Conservation (phyloP, 106 monocot species). For the Allium cepa region DNA sequence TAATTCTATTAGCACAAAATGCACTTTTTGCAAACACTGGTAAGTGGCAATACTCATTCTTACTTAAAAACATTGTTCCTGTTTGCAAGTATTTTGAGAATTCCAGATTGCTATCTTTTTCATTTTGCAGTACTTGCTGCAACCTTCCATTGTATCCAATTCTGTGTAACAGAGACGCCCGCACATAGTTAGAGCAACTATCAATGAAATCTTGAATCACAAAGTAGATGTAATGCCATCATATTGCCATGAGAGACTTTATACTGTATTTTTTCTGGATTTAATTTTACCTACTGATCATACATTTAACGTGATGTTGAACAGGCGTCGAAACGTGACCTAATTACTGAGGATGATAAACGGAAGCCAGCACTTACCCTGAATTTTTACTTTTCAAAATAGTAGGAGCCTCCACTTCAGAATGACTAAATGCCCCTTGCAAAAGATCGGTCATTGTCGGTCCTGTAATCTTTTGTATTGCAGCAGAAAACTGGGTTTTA, state of each 20-base stretch:
- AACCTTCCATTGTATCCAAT: slow-evolving; percentile 58
- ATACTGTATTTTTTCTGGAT: no score
- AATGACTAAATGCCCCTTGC: slow-evolving; percentile 57
- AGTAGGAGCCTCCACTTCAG: slow-evolving; percentile 8
- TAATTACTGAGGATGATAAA: no score
- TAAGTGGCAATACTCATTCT: background rate
- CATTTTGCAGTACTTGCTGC: slow-evolving; percentile 60
- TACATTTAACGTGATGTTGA: no score
- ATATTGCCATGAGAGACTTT: no score
- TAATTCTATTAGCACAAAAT: no score
- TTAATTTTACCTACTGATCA: no score
- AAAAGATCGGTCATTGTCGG: slow-evolving; percentile 81
- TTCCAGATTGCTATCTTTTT: slow-evolving; percentile 56
- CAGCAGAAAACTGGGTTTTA: slow-evolving; percentile 15
- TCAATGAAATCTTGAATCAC: no score
- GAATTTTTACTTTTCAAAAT: slow-evolving; percentile 10
- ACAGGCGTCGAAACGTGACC: no score
- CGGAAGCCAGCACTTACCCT: slow-evolving; percentile 21
- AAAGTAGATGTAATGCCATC: no score
- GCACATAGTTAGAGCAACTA: no score
- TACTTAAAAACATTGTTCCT: slow-evolving; percentile 22
- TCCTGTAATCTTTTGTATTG: slow-evolving; percentile 27
- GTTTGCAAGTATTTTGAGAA: slow-evolving; percentile 38
- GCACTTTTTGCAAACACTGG: no score
- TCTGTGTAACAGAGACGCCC: slow-evolving; percentile 12